Evolutionary conservation across 2,329 filamentous ascomycete genomes (phyloP), one percentile per base, ranked within the genome.

Genomic region (Chlorencoelia australis): DNA sequence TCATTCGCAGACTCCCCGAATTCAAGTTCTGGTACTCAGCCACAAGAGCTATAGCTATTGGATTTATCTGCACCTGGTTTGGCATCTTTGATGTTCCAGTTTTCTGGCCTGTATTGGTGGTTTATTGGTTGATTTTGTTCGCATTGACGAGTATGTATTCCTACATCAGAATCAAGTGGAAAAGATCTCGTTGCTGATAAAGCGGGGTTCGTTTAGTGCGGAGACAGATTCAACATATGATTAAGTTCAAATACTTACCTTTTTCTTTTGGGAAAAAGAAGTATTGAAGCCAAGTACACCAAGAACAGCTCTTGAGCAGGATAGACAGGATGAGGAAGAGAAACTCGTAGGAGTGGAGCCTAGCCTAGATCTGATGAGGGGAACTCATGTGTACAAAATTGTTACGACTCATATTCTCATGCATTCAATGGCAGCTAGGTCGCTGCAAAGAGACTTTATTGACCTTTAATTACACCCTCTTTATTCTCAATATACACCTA

Each of bases 1-100:
- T 98, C 58, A 95, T 98, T 59, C 78, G 91, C 56, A 76, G 91
- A 42, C 76, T 98, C 16, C 91, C 91, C 38, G 91, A 98, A 65
- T 98, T 98, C 75, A 98, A 98, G 73, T 98, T 98, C 71, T 98
- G 91, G 91, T 86, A 95, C 67, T 82, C 84, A 54, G 87, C 89
- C 36, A 96, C 89, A 39, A 77, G 87, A 56, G 89, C 89, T 37
- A 74, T 96, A 52, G 58, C 69, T 48, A 84, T 96, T 55, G 78
- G 73, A 24, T 94, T 96, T 60, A 49, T 79, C 45, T 95, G 88
- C 75, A 86, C 79, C 52, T 96, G 86, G 83, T 94, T 93, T 61
- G 72, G 82, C 56, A 69, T 95, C 58, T 98, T 96, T 66, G 86
- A 98, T 64, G 76, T 98, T 48, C 91, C 91, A 1, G 91, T 98